Evolutionary conservation across 1,284 basidiomycete species (phyloP), one percentile per base, ranked within the genome.

Genomic region (Austroboletus niveus): DNA sequence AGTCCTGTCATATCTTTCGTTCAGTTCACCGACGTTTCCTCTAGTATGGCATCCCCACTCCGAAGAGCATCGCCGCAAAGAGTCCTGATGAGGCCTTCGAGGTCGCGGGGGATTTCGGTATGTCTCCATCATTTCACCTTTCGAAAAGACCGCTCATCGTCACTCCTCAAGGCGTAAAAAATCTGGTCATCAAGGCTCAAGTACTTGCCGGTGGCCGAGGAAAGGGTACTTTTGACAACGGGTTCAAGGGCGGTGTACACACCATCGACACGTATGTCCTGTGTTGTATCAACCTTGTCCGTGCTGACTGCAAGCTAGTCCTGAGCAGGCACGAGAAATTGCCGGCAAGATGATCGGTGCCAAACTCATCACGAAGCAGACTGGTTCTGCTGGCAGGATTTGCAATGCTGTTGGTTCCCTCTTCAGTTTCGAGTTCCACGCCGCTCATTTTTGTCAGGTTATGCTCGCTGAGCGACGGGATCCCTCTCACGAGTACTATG

Each of bases 331-430:
- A 39, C 82, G 86, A 68, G 90, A 96, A 49, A 82, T 84, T 61
- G 96, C 97, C 17, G 72, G 75, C 60, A 87, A 96, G 76, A 99
- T 99, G 97, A 84, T 99, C 56, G 95, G 95, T 51, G 80, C 90
- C 57, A 92, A 92, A 59, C 85, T 99, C 63, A 98, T 99, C 78
- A 99, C 97, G 58, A 99, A 99, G 74, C 97, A 99, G 74, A 99
- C 97, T 22, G 97, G 97, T 61, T 90, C 89, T 53, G 87, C 69
- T 49, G 97, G 97, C 50, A 87, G 95, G 57, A 72, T 94, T 61
- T 99, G 97, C 80, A 99, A 98, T 66, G 89, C 96, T 59, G 94
- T 93, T 64, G 45, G 85, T 75, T 36, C 29, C 38, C 32, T 57
- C 20, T 40, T 44, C 52, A 44, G 31, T 41, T 52, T 51, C 58